Percentiles rank a stretch among this genome's conserved stretches.
phyloP scores from a whole-genome alignment of 1,284 basidiomycete species.

The Fistulina hepatica region DNA sequence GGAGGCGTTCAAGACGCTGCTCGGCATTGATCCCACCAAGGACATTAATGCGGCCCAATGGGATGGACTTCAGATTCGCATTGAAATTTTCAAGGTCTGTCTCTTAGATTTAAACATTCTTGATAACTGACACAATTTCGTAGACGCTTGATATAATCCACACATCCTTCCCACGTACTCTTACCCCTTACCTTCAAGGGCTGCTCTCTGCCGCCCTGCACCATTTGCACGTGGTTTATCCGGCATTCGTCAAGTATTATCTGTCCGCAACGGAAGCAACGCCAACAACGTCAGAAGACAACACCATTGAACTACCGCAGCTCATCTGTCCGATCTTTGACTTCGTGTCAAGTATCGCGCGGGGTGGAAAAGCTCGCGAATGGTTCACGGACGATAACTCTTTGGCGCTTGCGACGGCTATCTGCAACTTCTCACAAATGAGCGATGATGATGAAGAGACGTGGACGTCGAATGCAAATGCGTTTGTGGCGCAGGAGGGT shows the following conservation, averaged over 20 bases:
- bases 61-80: conserved; percentile 68
- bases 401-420: conserved; percentile 41
- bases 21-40: conserved; percentile 51
- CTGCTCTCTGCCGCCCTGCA: conserved; percentile 51
- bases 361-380: conserved; percentile 50
- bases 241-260: conserved; percentile 61
- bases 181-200: conserved; percentile 49
- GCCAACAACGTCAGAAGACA: conserved; percentile 63
- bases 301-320: conserved; percentile 65
- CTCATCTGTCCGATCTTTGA: conserved; percentile 75
- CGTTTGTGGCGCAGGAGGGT: conserved; percentile 91
- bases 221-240: conserved; percentile 58
- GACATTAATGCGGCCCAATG: conserved; percentile 57
- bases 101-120: conserved; percentile 3
- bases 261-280: conserved; percentile 44
- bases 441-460: conserved; percentile 86
- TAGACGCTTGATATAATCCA: conserved; percentile 70
- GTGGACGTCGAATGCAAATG: conserved; percentile 83
- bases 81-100: conserved; percentile 71
- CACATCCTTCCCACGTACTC: conserved; percentile 61
- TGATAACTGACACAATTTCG: conserved; percentile 8
- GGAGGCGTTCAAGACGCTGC: conserved; percentile 69
- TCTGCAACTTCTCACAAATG: conserved; percentile 77
- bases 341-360: conserved; percentile 56
- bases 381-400: conserved; percentile 52